These are phyloP conservation scores for Amphibolis antarctica DNA, from an alignment of 106 monocot species.

Conservation along the genomic window DNA sequence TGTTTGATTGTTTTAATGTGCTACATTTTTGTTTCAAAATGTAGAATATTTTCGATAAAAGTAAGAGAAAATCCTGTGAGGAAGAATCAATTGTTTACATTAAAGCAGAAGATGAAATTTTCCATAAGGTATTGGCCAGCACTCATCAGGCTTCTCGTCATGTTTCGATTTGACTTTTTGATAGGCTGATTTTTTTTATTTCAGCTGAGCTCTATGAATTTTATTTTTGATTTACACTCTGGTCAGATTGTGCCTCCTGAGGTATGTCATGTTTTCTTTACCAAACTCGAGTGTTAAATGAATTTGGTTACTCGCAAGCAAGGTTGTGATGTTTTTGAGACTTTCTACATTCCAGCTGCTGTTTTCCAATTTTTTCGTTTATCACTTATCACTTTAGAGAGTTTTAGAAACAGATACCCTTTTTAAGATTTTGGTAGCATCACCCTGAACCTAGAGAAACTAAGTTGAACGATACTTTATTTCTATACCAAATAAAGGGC, in stretches of 20 bases:
- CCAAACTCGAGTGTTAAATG: too few relatives aligned
- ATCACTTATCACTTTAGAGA: not conserved
- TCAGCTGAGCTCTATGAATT: conserved; percentile 61
- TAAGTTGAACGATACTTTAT: too few relatives aligned
- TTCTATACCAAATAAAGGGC: too few relatives aligned
- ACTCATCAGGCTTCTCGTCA: not conserved
- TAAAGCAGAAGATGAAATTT: conserved; percentile 83
- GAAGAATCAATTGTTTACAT: conserved; percentile 64
- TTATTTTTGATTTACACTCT: conserved; percentile 40
- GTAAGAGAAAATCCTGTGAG: conserved; percentile 13
- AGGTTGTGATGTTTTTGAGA: not conserved
- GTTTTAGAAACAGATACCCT: not conserved
- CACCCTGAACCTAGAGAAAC: too few relatives aligned
- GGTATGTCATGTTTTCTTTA: conserved; percentile 28
- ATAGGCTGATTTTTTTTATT: conserved; percentile 4
- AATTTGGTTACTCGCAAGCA: not conserved
- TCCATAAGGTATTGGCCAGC: conserved; percentile 50
- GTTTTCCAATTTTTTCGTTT: not conserved
- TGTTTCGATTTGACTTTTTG: not conserved
- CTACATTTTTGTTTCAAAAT: not conserved
- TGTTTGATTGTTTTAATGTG: not conserved
- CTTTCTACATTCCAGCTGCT: not conserved
- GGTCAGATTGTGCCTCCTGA: conserved; percentile 43
- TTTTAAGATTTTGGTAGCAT: not conserved
- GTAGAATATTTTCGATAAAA: conserved; percentile 25